These are phyloP conservation scores for Coniella lustricola DNA, from an alignment of 2,329 filamentous ascomycete genomes.

Conservation along the genomic window DNA sequence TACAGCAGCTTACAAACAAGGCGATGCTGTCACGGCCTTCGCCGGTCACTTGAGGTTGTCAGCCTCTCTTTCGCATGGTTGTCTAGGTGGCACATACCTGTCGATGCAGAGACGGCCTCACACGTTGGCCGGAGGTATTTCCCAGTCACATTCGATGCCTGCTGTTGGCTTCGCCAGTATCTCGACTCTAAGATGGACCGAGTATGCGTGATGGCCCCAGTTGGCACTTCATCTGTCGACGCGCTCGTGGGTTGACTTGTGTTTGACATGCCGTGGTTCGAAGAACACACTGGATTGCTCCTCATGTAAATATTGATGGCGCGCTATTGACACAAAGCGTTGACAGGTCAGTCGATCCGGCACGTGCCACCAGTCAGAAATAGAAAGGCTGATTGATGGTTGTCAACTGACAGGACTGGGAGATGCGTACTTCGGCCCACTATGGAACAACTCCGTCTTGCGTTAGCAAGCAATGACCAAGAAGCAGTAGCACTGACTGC, in stretches of 20 bases:
- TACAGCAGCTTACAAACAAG: conserved; percentile 3
- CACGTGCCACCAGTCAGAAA: not conserved
- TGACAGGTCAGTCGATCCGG: not conserved
- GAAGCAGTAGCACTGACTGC: not conserved
- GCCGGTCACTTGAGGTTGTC: not conserved
- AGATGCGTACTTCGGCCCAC: conserved; percentile 15
- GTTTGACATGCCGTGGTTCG: not conserved
- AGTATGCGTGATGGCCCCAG: not conserved
- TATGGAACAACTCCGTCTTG: no score
- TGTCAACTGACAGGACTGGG: not conserved
- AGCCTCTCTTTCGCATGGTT: not conserved
- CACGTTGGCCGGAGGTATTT: conserved; percentile 14
- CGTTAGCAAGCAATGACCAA: no score
- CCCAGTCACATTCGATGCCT: conserved; percentile 9
- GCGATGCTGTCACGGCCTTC: not conserved
- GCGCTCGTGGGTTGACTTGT: not conserved
- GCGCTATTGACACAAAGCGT: not conserved
- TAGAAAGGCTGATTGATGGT: not conserved
- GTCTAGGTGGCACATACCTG: not conserved
- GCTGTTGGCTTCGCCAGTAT: conserved; percentile 12
- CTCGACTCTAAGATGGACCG: not conserved
- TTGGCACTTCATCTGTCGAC: not conserved
- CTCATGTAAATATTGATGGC: conserved; percentile 8
- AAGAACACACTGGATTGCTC: not conserved
- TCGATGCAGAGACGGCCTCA: conserved; percentile 4